These are phyloP conservation scores for Alternaria longipes DNA, from an alignment of 2,329 filamentous ascomycete genomes.

Conservation along the genomic window DNA sequence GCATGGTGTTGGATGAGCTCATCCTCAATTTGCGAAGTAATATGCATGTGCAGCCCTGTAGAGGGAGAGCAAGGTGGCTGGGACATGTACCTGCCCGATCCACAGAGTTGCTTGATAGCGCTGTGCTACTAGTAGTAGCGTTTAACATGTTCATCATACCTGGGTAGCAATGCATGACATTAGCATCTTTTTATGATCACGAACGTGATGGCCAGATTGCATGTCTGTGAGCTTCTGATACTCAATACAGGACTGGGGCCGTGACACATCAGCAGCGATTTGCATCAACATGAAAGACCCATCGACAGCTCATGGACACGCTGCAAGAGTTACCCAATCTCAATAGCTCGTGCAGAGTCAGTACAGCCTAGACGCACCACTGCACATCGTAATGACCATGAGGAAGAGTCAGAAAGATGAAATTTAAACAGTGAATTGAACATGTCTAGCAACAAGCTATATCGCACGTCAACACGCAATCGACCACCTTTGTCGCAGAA, in stretches of 20 bases:
- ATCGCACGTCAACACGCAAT: constrained; percentile 33
- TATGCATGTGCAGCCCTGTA: neutral
- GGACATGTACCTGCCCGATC: neutral
- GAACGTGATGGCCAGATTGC: neutral
- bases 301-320: neutral
- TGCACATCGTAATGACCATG: neutral
- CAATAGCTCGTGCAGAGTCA: neutral
- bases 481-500: constrained; percentile 39
- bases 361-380: neutral
- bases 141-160: neutral
- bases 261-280: neutral
- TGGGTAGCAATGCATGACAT: neutral
- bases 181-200: neutral
- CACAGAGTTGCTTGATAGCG: neutral
- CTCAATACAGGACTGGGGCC: neutral
- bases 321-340: neutral
- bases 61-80: neutral
- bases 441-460: constrained; percentile 29
- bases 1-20: neutral
- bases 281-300: neutral
- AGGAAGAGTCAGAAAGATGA: constrained; percentile 23
- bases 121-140: neutral
- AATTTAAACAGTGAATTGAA: constrained; percentile 32
- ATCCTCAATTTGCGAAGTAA: neutral
- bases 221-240: neutral